Percentiles rank a stretch among this genome's conserved stretches.
These are phyloP conservation scores for Cutaneotrichosporon sp. DNA, from an alignment of 1,284 basidiomycete species.

Conservation along the genomic window DNA sequence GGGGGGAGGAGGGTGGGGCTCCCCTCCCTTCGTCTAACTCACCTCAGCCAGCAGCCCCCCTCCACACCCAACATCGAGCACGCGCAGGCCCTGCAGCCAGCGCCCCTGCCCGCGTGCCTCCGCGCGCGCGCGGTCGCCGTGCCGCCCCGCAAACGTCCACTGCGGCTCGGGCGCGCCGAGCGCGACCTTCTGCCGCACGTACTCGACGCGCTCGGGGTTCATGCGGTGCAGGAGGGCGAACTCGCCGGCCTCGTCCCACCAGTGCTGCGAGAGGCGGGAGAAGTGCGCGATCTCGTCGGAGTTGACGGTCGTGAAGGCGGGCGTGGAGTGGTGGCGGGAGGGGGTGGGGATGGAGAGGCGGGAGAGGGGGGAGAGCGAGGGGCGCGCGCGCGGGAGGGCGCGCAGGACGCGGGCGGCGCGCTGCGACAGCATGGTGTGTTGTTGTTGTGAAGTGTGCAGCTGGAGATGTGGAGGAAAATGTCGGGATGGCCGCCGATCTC, in stretches of 20 bases:
- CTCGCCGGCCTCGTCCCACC: conserved; percentile 97
- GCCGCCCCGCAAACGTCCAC: conserved; percentile 46
- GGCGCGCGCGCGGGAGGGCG: not conserved
- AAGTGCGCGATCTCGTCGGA: conserved; percentile 86
- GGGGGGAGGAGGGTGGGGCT: too few species aligned
- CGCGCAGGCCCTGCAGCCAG: conserved; percentile 65
- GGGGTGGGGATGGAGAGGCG: not conserved
- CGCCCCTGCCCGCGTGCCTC: conserved; percentile 35
- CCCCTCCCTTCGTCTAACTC: conserved; percentile 30
- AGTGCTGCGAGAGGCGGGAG: conserved; percentile 82
- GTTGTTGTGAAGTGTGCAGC: too few species aligned
- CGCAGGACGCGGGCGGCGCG: conserved; percentile 7
- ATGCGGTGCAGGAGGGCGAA: conserved; percentile 89
- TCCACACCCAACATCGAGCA: conserved; percentile 89
- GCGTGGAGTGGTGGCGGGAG: not conserved
- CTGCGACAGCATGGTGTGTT: not conserved
- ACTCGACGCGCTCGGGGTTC: conserved; percentile 88
- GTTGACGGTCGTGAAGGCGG: conserved; percentile 62
- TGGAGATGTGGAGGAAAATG: not conserved
- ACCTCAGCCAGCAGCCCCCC: conserved; percentile 94
- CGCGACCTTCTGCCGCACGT: conserved; percentile 75
- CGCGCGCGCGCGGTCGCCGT: conserved; percentile 49
- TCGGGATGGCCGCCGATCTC: too few species aligned
- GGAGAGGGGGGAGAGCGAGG: not conserved
- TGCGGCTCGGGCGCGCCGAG: conserved; percentile 62